Percentiles rank a stretch among this genome's conserved stretches.
phyloP scores from a whole-genome alignment of 441 rosid genomes.

The Macaranga tanarius region DNA sequence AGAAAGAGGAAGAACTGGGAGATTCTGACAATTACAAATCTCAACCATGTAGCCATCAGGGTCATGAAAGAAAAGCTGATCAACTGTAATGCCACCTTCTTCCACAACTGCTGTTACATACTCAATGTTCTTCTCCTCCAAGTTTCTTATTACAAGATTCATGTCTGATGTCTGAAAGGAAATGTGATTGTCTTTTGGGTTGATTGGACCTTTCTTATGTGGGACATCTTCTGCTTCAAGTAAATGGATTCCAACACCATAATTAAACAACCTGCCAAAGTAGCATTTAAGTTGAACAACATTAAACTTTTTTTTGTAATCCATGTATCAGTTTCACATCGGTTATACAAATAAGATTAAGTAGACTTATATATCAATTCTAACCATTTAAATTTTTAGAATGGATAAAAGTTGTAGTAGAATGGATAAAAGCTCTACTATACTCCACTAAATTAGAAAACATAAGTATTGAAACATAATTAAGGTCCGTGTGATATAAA shows the following conservation, averaged over 20 bases:
- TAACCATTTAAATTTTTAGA: too few species aligned
- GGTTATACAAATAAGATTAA: too few species aligned
- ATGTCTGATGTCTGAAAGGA: constrained; percentile 47
- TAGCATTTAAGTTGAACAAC: background rate
- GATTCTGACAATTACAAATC: constrained; percentile 52
- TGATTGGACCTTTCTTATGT: constrained; percentile 36
- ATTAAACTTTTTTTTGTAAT: too few species aligned
- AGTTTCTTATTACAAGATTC: constrained; percentile 26
- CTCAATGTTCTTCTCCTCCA: constrained; percentile 38
- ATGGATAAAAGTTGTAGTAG: too few species aligned
- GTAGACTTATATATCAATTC: too few species aligned
- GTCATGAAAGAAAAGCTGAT: constrained; percentile 59
- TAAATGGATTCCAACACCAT: constrained; percentile 56
- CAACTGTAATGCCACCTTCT: constrained; percentile 53
- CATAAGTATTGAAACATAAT: too few species aligned
- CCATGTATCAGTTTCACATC: too few species aligned
- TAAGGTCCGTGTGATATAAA: too few species aligned
- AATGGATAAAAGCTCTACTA: too few species aligned
- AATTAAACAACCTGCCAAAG: constrained; percentile 47
- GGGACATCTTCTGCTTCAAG: constrained; percentile 33
- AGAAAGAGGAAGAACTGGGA: constrained; percentile 50
- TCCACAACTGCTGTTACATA: constrained; percentile 51
- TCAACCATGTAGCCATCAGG: constrained; percentile 65
- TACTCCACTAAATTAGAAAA: too few species aligned
- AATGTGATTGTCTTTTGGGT: constrained; percentile 59